phyloP scores from a whole-genome alignment of 202 grass and related monocot species.

The Carex sylvatica region DNA sequence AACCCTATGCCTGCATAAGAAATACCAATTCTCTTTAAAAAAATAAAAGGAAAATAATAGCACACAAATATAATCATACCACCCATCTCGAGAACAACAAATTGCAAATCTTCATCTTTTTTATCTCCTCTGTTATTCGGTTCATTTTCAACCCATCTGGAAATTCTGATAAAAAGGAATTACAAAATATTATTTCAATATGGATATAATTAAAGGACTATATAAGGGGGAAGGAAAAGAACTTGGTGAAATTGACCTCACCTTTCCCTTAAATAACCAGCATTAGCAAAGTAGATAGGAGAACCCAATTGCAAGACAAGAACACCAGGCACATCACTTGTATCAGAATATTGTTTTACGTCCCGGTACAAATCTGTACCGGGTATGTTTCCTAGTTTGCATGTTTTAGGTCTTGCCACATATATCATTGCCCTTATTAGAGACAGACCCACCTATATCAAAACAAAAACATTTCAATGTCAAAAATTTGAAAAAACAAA shows the following conservation, averaged over 20 bases:
- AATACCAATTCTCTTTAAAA: neutral
- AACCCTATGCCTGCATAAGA: neutral
- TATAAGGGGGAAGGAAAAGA: neutral
- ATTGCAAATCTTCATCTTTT: conserved; percentile 50
- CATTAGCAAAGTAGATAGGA: conserved; percentile 69
- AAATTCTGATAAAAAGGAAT: conserved; percentile 38
- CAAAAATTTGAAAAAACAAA: neutral
- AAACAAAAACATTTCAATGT: neutral
- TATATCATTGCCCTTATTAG: conserved; percentile 68
- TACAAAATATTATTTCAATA: conserved; percentile 25
- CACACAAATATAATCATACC: conserved; percentile 42
- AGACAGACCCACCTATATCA: conserved; percentile 69
- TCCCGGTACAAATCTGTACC: conserved; percentile 68
- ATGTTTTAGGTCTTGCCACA: conserved; percentile 63
- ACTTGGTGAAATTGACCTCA: neutral
- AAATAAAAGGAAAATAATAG: conserved; percentile 14
- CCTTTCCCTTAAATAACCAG: conserved; percentile 87
- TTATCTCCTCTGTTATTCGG: conserved; percentile 26
- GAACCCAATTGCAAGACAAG: conserved; percentile 73
- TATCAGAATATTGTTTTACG: conserved; percentile 59
- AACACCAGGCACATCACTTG: conserved; percentile 40
- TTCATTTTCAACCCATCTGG: conserved; percentile 92
- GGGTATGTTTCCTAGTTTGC: conserved; percentile 64
- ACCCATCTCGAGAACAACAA: conserved; percentile 61
- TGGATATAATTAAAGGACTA: neutral